Evolutionary conservation across 805 yeast species (phyloP).

Genomic region (Saccharomycopsis sp.): DNA sequence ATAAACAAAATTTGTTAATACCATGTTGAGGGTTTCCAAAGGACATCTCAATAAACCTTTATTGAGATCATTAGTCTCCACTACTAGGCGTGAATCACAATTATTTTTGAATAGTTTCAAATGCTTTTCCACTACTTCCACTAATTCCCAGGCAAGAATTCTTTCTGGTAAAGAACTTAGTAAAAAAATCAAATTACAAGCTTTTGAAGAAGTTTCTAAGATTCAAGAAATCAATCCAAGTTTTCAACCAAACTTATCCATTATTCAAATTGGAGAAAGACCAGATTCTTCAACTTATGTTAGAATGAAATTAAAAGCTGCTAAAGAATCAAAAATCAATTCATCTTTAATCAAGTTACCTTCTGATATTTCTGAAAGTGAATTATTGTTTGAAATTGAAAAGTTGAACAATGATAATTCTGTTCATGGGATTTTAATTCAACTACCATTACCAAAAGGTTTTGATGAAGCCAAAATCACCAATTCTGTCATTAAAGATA

Average conservation of each 20-base stretch:
- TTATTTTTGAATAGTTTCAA: not conserved
- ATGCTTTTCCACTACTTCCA: not conserved
- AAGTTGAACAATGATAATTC: slow-evolving; percentile 60
- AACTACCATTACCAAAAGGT: slow-evolving; percentile 78
- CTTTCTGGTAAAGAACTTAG: slow-evolving; percentile 29
- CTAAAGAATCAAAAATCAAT: slow-evolving; percentile 66
- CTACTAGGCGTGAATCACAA: not conserved
- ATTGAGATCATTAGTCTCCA: too few relatives aligned
- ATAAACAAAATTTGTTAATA: too few relatives aligned
- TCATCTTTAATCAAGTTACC: slow-evolving; percentile 59
- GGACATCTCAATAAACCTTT: not conserved
- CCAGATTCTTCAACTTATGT: slow-evolving; percentile 91
- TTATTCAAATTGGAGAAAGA: slow-evolving; percentile 82
- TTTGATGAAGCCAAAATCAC: slow-evolving; percentile 74
- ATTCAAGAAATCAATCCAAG: slow-evolving; percentile 32
- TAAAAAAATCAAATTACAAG: slow-evolving; percentile 22
- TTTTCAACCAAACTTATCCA: slow-evolving; percentile 71
- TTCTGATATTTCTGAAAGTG: slow-evolving; percentile 49
- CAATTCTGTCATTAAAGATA: slow-evolving; percentile 64
- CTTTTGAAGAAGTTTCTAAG: slow-evolving; percentile 32
- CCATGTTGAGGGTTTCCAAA: slow-evolving; percentile 1
- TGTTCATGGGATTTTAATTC: slow-evolving; percentile 83
- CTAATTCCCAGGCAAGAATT: slow-evolving; percentile 5
- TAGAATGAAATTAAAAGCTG: slow-evolving; percentile 83
- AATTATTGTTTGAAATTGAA: slow-evolving; percentile 47